A percentile compares a stretch with the other conserved stretches of the same genome.
Conservation (phyloP, 2,329 filamentous ascomycete genomes). For the Nemania sp. region DNA sequence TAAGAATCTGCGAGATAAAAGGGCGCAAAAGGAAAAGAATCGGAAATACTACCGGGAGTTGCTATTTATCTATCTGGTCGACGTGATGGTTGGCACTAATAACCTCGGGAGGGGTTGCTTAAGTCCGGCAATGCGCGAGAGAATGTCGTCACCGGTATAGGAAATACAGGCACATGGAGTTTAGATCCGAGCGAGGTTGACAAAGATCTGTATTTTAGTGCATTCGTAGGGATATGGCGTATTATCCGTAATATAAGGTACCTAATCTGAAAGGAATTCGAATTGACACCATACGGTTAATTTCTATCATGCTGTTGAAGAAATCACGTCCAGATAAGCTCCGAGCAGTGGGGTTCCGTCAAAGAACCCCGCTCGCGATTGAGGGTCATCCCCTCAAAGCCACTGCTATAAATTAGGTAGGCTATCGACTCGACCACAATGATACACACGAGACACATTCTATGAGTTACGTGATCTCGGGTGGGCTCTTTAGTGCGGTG, state of each 20-base stretch:
- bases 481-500: background rate
- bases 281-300: background rate
- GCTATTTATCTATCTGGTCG: background rate
- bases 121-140: slow-evolving; percentile 23
- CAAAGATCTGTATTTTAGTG: background rate
- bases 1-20: background rate
- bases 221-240: background rate
- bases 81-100: background rate
- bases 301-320: background rate
- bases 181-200: too few relatives aligned
- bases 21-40: background rate
- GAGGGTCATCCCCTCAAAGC: background rate
- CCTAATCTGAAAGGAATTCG: background rate
- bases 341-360: background rate
- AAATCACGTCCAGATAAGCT: too few relatives aligned
- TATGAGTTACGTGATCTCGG: background rate
- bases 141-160: background rate
- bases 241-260: background rate
- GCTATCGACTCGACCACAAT: background rate
- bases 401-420: background rate
- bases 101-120: slow-evolving; percentile 6
- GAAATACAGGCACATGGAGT: background rate
- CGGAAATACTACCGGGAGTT: background rate
- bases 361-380: background rate
- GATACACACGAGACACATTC: background rate